Base-by-base conservation (phyloP, 208 protist species). In the Trypanosoma congolense region DNA sequence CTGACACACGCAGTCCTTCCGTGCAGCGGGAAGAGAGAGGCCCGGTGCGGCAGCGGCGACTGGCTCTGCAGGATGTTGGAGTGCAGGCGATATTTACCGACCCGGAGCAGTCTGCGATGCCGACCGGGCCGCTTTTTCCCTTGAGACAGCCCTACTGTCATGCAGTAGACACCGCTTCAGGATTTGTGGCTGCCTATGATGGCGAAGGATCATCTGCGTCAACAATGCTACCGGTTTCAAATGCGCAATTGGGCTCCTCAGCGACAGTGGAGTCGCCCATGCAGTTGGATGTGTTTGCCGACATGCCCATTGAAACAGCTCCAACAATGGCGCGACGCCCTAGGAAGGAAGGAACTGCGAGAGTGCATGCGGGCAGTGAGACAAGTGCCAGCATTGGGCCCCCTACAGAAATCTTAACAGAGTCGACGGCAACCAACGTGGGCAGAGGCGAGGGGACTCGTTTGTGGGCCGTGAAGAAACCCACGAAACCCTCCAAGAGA, bases 21-120 rank as follows among this genome's bases (percentile, higher is more conserved):
- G 12, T 63, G 58, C 3, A 43, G 43, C 2, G 19, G 47, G 14
- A 35, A 41, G 21, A n/a, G 10, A 18, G 30, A 28, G 10, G 4
- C 14, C 29, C 19, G 19, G 18, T 14, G 38, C 4, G 25, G 25
- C 26, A 12, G 18, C 21, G 30, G 49, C 0, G n/a, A 24, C 59
- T 38, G 12, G 16, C 10, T 42, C n/a, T 22, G 41, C 58, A 55
- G 18, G 53, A 56, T 38, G 46, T 52, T 14, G 65, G 28, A 4
- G 42, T 66, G 18, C 67, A 62, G 49, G 68, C 52, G 42, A 56
- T 59, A 33, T 62, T 56, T 49, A 30, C 26, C 33, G 12, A 38
- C n/a, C n/a, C n/a, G n/a, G n/a, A n/a, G n/a, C n/a, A n/a, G n/a
- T n/a, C n/a, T n/a, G n/a, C n/a, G n/a, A n/a, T n/a, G n/a, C n/a